These are phyloP conservation scores for Mycena capillaripes DNA, from an alignment of 768 basidiomycete species.

Conservation along the genomic window DNA sequence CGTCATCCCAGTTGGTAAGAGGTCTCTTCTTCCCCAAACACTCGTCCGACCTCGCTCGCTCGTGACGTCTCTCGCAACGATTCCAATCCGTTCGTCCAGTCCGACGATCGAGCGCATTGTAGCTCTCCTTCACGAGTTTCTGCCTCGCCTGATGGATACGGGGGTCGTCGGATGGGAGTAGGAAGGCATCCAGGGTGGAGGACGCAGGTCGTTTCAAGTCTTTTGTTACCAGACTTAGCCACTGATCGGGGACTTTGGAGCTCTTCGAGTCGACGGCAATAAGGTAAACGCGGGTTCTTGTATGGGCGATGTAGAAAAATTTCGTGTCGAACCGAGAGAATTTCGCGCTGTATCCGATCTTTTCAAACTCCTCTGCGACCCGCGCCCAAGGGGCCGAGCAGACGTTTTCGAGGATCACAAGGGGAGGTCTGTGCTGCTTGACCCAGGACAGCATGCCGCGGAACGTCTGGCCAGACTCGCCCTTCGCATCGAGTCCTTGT, in stretches of 20 bases:
- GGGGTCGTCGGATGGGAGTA: conserved; percentile 92
- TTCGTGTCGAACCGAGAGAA: conserved; percentile 85
- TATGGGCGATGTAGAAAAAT: conserved; percentile 94
- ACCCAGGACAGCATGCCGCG: conserved; percentile 97
- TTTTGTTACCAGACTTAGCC: conserved; percentile 72
- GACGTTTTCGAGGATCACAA: conserved; percentile 97
- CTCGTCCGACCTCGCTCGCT: conserved; percentile 88
- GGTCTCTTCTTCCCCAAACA: conserved; percentile 86
- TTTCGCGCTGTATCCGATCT: conserved; percentile 81
- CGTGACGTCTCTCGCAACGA: conserved; percentile 93
- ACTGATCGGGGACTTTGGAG: conserved; percentile 73
- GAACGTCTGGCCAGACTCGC: conserved; percentile 95
- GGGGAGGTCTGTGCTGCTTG: conserved; percentile 83
- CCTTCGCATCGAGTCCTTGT: conserved; percentile 89
- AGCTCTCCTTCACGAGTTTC: conserved; percentile 81
- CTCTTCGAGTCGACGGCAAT: conserved; percentile 79
- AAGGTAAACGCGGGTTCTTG: conserved; percentile 91
- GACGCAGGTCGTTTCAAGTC: conserved; percentile 88
- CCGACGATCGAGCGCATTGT: conserved; percentile 72
- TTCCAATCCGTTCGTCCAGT: conserved; percentile 91
- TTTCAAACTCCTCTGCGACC: conserved; percentile 83
- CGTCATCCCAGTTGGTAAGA: conserved; percentile 94
- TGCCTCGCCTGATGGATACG: conserved; percentile 92
- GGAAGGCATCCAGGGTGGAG: conserved; percentile 90
- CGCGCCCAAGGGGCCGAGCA: conserved; percentile 89